These are phyloP conservation scores for Tetrahymena thermophila DNA, from an alignment of 73 alveolate genomes.

Conservation along the genomic window DNA sequence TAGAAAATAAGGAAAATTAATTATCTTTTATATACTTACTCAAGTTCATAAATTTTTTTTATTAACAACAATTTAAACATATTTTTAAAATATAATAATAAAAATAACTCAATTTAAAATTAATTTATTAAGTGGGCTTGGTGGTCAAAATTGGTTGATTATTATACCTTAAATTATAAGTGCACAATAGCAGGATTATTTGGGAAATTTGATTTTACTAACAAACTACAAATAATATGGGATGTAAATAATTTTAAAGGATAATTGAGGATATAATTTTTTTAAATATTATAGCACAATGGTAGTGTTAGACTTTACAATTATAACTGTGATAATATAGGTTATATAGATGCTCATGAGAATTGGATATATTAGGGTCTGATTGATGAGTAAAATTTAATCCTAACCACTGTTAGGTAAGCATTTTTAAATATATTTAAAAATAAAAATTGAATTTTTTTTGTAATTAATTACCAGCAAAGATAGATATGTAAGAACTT, in stretches of 20 bases:
- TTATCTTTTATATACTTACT: no score
- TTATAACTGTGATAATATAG: not conserved
- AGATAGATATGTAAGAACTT: not conserved
- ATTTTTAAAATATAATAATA: no score
- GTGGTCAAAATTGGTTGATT: not conserved
- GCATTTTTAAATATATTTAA: not conserved
- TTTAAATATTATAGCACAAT: not conserved
- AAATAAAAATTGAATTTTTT: not conserved
- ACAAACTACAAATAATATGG: not conserved
- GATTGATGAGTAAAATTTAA: not conserved
- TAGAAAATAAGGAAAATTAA: no score
- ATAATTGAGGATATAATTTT: not conserved
- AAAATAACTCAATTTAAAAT: no score
- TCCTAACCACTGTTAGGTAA: not conserved
- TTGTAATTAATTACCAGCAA: not conserved
- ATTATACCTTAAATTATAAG: not conserved
- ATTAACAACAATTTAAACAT: no score
- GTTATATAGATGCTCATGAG: not conserved
- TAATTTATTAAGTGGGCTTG: not conserved
- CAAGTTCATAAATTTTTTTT: no score
- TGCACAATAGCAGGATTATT: not conserved
- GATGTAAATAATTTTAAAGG: not conserved
- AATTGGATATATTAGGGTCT: not conserved
- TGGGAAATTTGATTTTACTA: not conserved
- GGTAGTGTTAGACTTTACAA: not conserved